A percentile compares a stretch with the other conserved stretches of the same genome.
Evolutionary conservation across 2,329 filamentous ascomycete genomes (phyloP).

Genomic region (Aschersonia sp.): DNA sequence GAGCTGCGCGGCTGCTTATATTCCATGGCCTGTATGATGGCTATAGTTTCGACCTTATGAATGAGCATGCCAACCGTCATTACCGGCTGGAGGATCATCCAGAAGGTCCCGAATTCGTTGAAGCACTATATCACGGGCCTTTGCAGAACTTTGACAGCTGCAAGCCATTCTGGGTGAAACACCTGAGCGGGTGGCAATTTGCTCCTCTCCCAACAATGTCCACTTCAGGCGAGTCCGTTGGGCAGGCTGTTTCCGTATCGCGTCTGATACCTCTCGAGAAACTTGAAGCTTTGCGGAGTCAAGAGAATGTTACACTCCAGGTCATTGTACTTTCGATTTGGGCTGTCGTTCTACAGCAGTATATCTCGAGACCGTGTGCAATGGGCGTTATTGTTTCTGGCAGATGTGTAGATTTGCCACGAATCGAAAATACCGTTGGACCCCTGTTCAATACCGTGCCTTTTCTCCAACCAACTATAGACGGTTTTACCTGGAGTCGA

Average conservation of each 20-base stretch:
- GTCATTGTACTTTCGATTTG: slow-evolving; percentile 65
- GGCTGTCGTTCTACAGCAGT: slow-evolving; percentile 44
- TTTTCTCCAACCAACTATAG: slow-evolving; percentile 36
- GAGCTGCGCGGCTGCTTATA: slow-evolving; percentile 17
- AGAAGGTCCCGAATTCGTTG: slow-evolving; percentile 41
- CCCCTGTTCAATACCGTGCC: slow-evolving; percentile 87
- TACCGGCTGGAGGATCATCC: slow-evolving; percentile 10
- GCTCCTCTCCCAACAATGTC: background rate
- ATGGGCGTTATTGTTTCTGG: slow-evolving; percentile 71
- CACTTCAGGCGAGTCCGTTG: slow-evolving; percentile 6
- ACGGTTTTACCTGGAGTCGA: slow-evolving; percentile 39
- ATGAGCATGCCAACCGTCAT: slow-evolving; percentile 34
- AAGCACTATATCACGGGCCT: slow-evolving; percentile 56
- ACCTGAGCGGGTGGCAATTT: slow-evolving; percentile 26
- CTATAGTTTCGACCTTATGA: slow-evolving; percentile 55
- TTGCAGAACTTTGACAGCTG: slow-evolving; percentile 29
- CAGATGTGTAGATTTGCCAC: slow-evolving; percentile 52
- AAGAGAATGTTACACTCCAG: slow-evolving; percentile 62
- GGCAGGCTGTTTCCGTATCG: slow-evolving; percentile 1
- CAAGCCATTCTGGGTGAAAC: slow-evolving; percentile 51
- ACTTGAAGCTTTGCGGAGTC: slow-evolving; percentile 38
- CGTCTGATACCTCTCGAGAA: slow-evolving; percentile 20
- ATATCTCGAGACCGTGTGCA: slow-evolving; percentile 31
- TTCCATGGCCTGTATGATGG: slow-evolving; percentile 87
- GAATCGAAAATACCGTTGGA: slow-evolving; percentile 54